Evolutionary conservation across 495 filamentous ascomycete species (phyloP), one percentile per base, ranked within the genome.

Genomic region (Penicillium ochrochloron): DNA sequence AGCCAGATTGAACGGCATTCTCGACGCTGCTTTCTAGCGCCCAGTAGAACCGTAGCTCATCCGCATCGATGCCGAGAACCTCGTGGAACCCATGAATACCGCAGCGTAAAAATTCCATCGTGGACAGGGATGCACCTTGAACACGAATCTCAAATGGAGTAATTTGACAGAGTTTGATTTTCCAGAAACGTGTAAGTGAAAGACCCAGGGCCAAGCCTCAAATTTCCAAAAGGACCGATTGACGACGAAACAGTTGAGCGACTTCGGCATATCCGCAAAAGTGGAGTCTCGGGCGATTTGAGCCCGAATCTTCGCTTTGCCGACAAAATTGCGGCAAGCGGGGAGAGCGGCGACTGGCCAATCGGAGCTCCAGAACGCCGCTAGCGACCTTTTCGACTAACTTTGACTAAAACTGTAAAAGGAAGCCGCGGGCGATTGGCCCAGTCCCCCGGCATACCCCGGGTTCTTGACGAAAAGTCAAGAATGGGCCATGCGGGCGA

Each of bases 61-160:
- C 68, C 19, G 64, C 44, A 41, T 73, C 73, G 34, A 75, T 69
- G 23, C 73, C 73, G 31, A 75, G 60, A 12, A 66, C 64, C 42
- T 75, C 73, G 21, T 73, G 66, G 61, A 73, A 73, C 5, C 73
- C 73, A 58, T 75, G 73, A 63, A 75, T 73, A 0, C 73, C 73
- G 46, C 68, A 71, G 33, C 73, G 70, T 14, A 50, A 56, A 37
- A 75, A 64, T 7, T 66, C 31, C 66, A 73, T 69, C 25, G 33
- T 60, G 59, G 41, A 19, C 19, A 39, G 34, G 21, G 31, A 39
- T 21, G 11, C 11, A 5, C 19, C 29, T 57, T 57, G 6, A 15
- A 15, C 34, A 35, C 34, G 34, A 29, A 27, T 39, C n/a, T 37
- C 53, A 39, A 25, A 23, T 39, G 21, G 34, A 8, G 31, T 39